Base-by-base conservation (phyloP, 306 rosid genomes). In the Hippophae gyantsensis region DNA sequence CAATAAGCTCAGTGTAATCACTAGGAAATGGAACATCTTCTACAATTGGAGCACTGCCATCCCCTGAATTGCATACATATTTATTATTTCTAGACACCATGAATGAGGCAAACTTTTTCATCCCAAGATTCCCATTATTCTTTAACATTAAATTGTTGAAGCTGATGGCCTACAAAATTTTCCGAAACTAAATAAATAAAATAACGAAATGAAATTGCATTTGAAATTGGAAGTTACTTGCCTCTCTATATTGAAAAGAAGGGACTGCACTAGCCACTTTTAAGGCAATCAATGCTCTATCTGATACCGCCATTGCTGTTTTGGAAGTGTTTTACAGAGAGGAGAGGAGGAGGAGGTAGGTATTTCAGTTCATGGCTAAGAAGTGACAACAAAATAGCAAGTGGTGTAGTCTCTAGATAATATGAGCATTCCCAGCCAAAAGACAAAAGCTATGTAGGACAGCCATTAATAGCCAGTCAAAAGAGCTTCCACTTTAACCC, bases 1-100 rank as follows among this genome's bases (percentile, higher is more conserved):
- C 72, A 45, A 92, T 87, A 79, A 92, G 98, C 67, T 87, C 79
- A 48, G 82, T 48, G 58, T 92, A 92, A 77, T 92, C 95, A 26
- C 40, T 50, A 52, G 96, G 98, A 65, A 92, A 72, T 46, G 84
- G 75, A 14, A 79, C 86, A 65, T 85, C 85, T 45, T 66, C 51
- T 8, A 60, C 84, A 46, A 78, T 60, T 10, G 90, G 79, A 10
- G 72, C 63, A 56, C 57, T 73, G 62, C 76, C 64, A 27, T 74
- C 84, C 52, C 80, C 72, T 66, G 83, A 81, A 60, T 56, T 76
- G 50, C 69, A 54, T 41, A 66, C 58, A 32, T 67, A 43, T 51
- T 67, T 71, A 32, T 49, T 57, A 65, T 43, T 64, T 58, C 60
- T 60, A 18, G 70, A n/a, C 6, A 43, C 65, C 79, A 7, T 61